Evolutionary conservation across 2,329 filamentous ascomycete genomes (phyloP).

Genomic region (Epichloe coenophiala): DNA sequence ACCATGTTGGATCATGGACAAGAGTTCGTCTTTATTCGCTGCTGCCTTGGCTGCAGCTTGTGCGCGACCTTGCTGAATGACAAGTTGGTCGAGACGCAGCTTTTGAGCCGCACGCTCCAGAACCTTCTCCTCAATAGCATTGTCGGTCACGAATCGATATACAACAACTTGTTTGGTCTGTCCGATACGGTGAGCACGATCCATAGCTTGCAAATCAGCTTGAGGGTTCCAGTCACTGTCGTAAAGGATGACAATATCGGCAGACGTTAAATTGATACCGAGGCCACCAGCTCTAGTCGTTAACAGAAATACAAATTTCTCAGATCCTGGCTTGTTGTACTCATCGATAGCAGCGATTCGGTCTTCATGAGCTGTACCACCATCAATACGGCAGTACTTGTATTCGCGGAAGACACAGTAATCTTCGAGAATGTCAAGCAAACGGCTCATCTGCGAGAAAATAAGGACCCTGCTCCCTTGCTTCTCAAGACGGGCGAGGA

Average conservation of each 20-base stretch:
- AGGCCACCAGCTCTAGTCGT: slow-evolving; percentile 92
- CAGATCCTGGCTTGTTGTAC: slow-evolving; percentile 90
- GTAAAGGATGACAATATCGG: slow-evolving; percentile 91
- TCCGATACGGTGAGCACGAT: slow-evolving; percentile 93
- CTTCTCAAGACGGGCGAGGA: slow-evolving; percentile 67
- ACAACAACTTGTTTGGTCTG: slow-evolving; percentile 97
- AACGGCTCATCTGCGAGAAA: slow-evolving; percentile 97
- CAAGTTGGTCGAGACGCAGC: slow-evolving; percentile 85
- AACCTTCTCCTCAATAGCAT: slow-evolving; percentile 97
- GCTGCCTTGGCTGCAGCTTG: slow-evolving; percentile 84
- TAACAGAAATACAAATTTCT: slow-evolving; percentile 92
- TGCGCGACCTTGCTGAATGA: slow-evolving; percentile 93
- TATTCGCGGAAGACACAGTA: slow-evolving; percentile 94
- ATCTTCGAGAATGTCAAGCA: slow-evolving; percentile 92
- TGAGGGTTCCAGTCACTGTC: slow-evolving; percentile 99
- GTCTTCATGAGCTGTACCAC: slow-evolving; percentile 91
- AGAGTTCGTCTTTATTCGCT: slow-evolving; percentile 86
- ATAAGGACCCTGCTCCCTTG: slow-evolving; percentile 94
- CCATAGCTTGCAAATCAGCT: slow-evolving; percentile 97
- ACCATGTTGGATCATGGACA: slow-evolving; percentile 97
- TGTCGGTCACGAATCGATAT: slow-evolving; percentile 93
- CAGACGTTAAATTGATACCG: slow-evolving; percentile 89
- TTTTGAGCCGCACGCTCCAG: slow-evolving; percentile 94
- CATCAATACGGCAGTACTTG: slow-evolving; percentile 95
- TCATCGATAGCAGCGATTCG: slow-evolving; percentile 96